phyloP scores from a whole-genome alignment of 306 rosid genomes.

The Malus domestica region ASM211411v1 NC_041804.1:13902501-13903000 shows the following conservation, averaged over 20 bases:
- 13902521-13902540: too few relatives aligned
- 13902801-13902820: too few relatives aligned
- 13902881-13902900: not conserved
- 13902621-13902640: too few relatives aligned
- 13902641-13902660: rapidly evolving
- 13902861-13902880: not conserved
- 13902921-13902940: not conserved
- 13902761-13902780: not conserved
- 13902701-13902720: not conserved
- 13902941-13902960: too few relatives aligned
- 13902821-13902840: not conserved
- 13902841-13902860: not conserved
- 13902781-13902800: too few relatives aligned
- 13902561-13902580: too few relatives aligned
- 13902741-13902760: not conserved
- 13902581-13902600: too few relatives aligned
- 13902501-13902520: not conserved
- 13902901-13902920: not conserved
- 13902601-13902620: too few relatives aligned
- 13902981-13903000: too few relatives aligned
- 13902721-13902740: not conserved
- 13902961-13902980: too few relatives aligned
- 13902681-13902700: not conserved
- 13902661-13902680: too few relatives aligned
- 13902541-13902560: too few relatives aligned